phyloP scores from a whole-genome alignment of 169 alveolate species.

The Plasmodium vivax region DNA sequence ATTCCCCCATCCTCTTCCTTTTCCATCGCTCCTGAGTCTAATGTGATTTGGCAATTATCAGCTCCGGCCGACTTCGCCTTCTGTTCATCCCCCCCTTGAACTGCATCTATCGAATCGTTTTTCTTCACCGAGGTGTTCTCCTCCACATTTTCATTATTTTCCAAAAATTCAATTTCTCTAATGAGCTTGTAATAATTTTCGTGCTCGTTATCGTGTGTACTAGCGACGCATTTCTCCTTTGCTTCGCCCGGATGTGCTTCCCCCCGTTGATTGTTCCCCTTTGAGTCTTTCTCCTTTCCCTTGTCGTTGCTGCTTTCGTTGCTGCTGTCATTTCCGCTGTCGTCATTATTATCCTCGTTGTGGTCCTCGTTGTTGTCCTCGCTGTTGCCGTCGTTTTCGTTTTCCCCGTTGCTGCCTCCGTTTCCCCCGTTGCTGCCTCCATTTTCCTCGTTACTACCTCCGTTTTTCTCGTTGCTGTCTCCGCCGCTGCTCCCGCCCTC shows the following conservation, averaged over 20 bases:
- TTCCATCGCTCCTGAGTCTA: not conserved
- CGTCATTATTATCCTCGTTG: not conserved
- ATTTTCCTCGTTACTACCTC: not conserved
- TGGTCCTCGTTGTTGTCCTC: not conserved
- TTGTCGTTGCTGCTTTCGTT: not conserved
- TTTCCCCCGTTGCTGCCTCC: not conserved
- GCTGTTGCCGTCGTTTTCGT: not conserved
- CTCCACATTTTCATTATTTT: slow-evolving; percentile 39
- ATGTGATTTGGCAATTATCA: not conserved
- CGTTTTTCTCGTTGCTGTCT: not conserved
- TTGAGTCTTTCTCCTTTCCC: not conserved
- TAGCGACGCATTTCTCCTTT: not conserved
- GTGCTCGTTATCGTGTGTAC: slow-evolving; percentile 13
- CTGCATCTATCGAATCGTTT: not conserved
- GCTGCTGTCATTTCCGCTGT: slow-evolving; percentile 2
- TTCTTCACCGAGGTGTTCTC: not conserved
- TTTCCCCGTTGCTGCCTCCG: not conserved
- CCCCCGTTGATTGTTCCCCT: not conserved
- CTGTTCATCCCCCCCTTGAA: not conserved
- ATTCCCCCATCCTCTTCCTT: not conserved
- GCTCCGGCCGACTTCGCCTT: not conserved
- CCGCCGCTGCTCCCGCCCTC: not conserved
- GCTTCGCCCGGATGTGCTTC: not conserved
- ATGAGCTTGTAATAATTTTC: slow-evolving; percentile 58
- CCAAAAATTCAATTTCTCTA: slow-evolving; percentile 63